phyloP scores from a whole-genome alignment of 2,329 filamentous ascomycete genomes.

The Domatiomyces globalis region DNA sequence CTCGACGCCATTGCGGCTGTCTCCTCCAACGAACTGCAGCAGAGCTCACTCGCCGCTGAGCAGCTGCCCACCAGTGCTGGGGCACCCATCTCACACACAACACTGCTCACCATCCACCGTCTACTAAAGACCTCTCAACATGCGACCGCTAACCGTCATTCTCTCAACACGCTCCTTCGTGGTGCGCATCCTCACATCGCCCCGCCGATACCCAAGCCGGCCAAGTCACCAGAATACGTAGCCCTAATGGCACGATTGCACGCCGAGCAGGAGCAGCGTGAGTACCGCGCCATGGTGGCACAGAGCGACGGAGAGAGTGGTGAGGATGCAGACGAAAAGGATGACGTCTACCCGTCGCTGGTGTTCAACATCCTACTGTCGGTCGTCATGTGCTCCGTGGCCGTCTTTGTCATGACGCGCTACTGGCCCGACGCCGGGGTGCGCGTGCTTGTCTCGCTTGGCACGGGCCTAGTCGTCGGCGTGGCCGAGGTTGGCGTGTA shows the following conservation, averaged over 20 bases:
- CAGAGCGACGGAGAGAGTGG: constrained; percentile 33
- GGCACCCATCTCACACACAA: constrained; percentile 30
- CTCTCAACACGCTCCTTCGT: constrained; percentile 56
- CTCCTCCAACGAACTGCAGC: constrained; percentile 21
- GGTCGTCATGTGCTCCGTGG: constrained; percentile 52
- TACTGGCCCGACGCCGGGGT: constrained; percentile 17
- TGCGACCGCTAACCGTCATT: constrained; percentile 25
- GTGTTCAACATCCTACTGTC: constrained; percentile 85
- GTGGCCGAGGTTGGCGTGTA: constrained; percentile 35
- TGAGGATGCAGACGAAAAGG: constrained; percentile 22
- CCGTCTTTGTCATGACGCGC: constrained; percentile 29
- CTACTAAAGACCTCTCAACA: constrained; percentile 5
- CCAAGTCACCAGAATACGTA: constrained; percentile 71
- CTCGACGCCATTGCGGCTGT: constrained; percentile 26
- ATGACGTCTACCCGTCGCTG: constrained; percentile 37
- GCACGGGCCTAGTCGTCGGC: constrained; percentile 29
- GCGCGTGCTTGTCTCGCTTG: constrained; percentile 28
- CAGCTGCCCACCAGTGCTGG: constrained; percentile 15
- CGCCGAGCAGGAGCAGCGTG: constrained; percentile 63
- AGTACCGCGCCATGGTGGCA: constrained; percentile 59
- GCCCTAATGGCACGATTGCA: constrained; percentile 76
- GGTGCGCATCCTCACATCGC: constrained; percentile 60
- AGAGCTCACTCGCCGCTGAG: constrained; percentile 16
- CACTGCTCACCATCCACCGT: constrained; percentile 25
- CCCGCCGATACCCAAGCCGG: constrained; percentile 65